Evolutionary conservation across 225 moss, liverwort and hornwort species (phyloP), one percentile per base, ranked within the genome.

Genomic region (Bryoerythrophyllum caledonicum): DNA sequence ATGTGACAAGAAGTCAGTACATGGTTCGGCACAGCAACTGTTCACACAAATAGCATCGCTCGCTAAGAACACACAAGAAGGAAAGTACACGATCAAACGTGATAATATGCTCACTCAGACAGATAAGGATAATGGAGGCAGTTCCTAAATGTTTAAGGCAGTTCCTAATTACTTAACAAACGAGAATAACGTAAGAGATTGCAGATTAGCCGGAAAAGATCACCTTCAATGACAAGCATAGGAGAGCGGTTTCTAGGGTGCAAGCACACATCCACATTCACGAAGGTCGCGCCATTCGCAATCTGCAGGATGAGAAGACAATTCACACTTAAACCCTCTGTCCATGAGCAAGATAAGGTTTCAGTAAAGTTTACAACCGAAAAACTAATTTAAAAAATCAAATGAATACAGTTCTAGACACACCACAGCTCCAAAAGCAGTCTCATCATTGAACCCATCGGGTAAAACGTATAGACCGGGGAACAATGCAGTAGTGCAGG

Each of bases 231-330:
- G 30, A 90, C 76, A 37, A 93, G 72, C 60, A 87, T 89, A 28
- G 86, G 84, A 26, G 71, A 76, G 7, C 64, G 46, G 60, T 87
- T 88, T 70, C 80, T 83, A 24, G 83, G 89, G 52, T 89, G 87
- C 30, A 73, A 43, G 28, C 84, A 79, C 77, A 84, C 87, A 71
- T 93, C 89, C 19, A 93, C 76, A 35, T 70, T 89, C 58, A 93
- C 93, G 70, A 76, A 90, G 3, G 89, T 87, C 37, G 90, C 90
- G 23, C 89, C 93, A 74, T 91, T 89, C 12, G 71, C 74, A 60
- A 93, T 75, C 85, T 91, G 78, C 78, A 80, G 23, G 2, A 61
- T 38, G 51, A 11, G 12, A 70, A n/a, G 24, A 64, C 12, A 16
- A 44, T 12, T 17, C 43, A 75, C 75, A 65, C 19, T 59, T 6